phyloP scores from a whole-genome alignment of 164 flowering plant species.

The Amborella trichopoda region DNA sequence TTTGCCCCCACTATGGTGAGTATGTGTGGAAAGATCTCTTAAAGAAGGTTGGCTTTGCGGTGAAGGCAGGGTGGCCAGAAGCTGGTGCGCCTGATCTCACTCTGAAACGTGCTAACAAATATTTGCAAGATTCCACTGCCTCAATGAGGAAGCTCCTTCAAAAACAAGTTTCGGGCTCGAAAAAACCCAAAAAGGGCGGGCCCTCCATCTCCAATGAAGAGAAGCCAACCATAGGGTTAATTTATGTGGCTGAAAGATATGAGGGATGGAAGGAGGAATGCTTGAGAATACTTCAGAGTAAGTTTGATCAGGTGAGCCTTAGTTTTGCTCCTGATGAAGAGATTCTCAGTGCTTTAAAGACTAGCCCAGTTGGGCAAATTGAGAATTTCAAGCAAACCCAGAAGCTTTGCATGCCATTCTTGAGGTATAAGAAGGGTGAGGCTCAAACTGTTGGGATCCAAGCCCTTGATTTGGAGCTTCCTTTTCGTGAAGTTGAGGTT shows the following conservation, averaged over 20 bases:
- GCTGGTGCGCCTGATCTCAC: slow-evolving; percentile 49
- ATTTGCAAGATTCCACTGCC: slow-evolving; percentile 64
- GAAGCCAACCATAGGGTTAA: slow-evolving; percentile 34
- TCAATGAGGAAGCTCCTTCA: slow-evolving; percentile 72
- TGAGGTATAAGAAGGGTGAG: slow-evolving; percentile 81
- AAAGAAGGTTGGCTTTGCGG: slow-evolving; percentile 60
- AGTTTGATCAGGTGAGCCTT: slow-evolving; percentile 23
- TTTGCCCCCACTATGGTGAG: slow-evolving; percentile 88
- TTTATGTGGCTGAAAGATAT: slow-evolving; percentile 68
- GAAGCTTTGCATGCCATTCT: slow-evolving; percentile 78
- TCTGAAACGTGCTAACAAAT: slow-evolving; percentile 67
- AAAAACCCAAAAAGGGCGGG: slow-evolving; percentile 46
- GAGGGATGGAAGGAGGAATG: slow-evolving; percentile 88
- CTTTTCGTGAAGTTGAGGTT: slow-evolving; percentile 77
- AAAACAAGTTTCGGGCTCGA: slow-evolving; percentile 56
- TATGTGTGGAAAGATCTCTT: slow-evolving; percentile 66
- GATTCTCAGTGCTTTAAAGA: slow-evolving; percentile 39
- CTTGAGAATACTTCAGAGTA: slow-evolving; percentile 47
- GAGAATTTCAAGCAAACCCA: slow-evolving; percentile 47
- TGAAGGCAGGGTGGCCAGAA: slow-evolving; percentile 77
- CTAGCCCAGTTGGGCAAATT: slow-evolving; percentile 29
- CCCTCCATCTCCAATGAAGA: slow-evolving; percentile 17
- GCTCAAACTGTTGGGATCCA: slow-evolving; percentile 48
- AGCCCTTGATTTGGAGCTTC: slow-evolving; percentile 60
- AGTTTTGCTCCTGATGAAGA: slow-evolving; percentile 59